phyloP scores from a whole-genome alignment of 139 green algal species.

The Mesotaenium endlicherianum region DNA sequence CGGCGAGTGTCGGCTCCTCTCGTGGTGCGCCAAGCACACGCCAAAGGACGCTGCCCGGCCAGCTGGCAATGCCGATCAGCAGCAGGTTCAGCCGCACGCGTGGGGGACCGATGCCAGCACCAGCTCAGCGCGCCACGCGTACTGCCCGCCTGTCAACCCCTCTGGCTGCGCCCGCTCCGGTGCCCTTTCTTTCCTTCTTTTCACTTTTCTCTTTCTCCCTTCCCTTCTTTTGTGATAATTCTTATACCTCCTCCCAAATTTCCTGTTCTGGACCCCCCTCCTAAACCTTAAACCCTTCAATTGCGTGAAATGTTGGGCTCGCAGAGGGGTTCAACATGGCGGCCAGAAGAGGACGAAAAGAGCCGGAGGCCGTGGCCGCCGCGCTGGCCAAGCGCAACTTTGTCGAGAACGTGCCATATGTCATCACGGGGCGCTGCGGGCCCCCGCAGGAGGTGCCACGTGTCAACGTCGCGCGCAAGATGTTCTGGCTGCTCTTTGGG shows the following conservation, averaged over 20 bases:
- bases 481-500: too few relatives aligned
- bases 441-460: background rate
- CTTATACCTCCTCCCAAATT: too few relatives aligned
- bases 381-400: conserved; percentile 41
- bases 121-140: background rate
- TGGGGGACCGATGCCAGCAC: too few relatives aligned
- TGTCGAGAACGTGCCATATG: conserved; percentile 41
- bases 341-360: conserved; percentile 1
- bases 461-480: background rate
- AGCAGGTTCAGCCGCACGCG: background rate
- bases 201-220: background rate
- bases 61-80: background rate
- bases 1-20: background rate
- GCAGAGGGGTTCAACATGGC: conserved; percentile 39
- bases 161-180: conserved; percentile 22
- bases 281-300: too few relatives aligned
- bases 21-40: background rate
- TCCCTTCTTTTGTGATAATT: background rate
- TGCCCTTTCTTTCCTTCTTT: background rate
- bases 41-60: background rate
- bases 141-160: conserved; percentile 9
- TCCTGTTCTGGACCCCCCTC: too few relatives aligned
- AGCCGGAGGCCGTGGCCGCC: conserved; percentile 38
- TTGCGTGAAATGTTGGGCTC: too few relatives aligned
- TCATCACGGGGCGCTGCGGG: conserved; percentile 6